Conservation (phyloP, 306 rosid genomes). For the Pterocarpus macrocarpus region DNA sequence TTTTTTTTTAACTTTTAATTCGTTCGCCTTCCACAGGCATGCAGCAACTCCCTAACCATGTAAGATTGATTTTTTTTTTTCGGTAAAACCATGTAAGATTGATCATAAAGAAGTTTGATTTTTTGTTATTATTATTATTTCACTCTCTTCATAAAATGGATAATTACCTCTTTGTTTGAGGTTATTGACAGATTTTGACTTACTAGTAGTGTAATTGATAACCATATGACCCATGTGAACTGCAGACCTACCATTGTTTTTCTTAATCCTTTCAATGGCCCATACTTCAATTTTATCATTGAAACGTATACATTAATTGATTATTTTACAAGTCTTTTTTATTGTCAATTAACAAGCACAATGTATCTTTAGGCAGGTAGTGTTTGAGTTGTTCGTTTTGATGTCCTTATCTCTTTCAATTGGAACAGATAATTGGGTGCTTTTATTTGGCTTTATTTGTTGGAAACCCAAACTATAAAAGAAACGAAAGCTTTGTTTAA, state of each 20-base stretch:
- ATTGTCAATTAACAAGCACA: neutral
- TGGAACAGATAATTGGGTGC: constrained; percentile 21
- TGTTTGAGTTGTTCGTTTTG: constrained; percentile 29
- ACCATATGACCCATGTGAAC: constrained; percentile 10
- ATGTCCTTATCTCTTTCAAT: constrained; percentile 19
- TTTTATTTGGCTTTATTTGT: constrained; percentile 3
- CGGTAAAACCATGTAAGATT: too few relatives aligned
- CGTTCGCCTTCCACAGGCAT: too few relatives aligned
- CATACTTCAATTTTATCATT: constrained; percentile 8
- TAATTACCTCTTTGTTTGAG: neutral
- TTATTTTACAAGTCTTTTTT: neutral
- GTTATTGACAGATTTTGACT: neutral
- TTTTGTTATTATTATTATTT: too few relatives aligned
- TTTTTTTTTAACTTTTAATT: too few relatives aligned
- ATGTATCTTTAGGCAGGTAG: constrained; percentile 7
- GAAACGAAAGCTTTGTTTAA: too few relatives aligned
- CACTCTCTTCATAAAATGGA: too few relatives aligned
- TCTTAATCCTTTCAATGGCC: constrained; percentile 12
- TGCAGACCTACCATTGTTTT: constrained; percentile 1
- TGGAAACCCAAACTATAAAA: neutral
- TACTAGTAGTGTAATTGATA: too few relatives aligned
- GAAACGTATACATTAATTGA: neutral
- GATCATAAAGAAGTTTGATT: too few relatives aligned
- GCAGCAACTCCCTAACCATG: too few relatives aligned
- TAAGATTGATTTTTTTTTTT: too few relatives aligned